These are phyloP conservation scores for Gomphus bonarii DNA, from an alignment of 1,284 basidiomycete species.

Conservation along the genomic window DNA sequence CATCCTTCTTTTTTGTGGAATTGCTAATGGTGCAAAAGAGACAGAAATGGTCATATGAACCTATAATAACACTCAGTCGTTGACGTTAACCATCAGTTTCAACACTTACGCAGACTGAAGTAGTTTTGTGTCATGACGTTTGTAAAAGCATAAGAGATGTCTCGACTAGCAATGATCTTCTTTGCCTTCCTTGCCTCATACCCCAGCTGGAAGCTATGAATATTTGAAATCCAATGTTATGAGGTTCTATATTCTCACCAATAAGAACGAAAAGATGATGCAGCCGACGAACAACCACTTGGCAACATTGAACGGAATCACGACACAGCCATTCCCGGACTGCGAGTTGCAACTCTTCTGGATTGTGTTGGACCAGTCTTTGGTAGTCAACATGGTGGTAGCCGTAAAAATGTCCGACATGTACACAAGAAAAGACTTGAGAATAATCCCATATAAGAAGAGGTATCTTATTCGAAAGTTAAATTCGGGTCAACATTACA, in stretches of 20 bases:
- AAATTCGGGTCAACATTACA: background rate
- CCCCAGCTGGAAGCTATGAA: constrained; percentile 36
- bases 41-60: constrained; percentile 95
- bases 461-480: constrained; percentile 52
- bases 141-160: constrained; percentile 95
- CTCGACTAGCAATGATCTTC: constrained; percentile 87
- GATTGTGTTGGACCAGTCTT: constrained; percentile 85
- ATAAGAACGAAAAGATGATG: constrained; percentile 93
- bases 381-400: constrained; percentile 90
- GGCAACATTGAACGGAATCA: constrained; percentile 81
- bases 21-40: constrained; percentile 95
- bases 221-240: constrained; percentile 20
- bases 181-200: constrained; percentile 91
- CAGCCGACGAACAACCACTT: constrained; percentile 98
- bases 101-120: constrained; percentile 74
- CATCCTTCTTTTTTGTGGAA: constrained; percentile 93
- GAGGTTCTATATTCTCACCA: constrained; percentile 62
- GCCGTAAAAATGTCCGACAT: constrained; percentile 97
- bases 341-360: constrained; percentile 55
- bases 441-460: constrained; percentile 83
- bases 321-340: constrained; percentile 58
- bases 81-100: background rate
- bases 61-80: constrained; percentile 27
- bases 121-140: constrained; percentile 97
- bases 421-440: constrained; percentile 95